A percentile compares a stretch with the other conserved stretches of the same genome.
Conservation (phyloP, 306 rosid genomes). For the Oemleria cerasiformis region DNA sequence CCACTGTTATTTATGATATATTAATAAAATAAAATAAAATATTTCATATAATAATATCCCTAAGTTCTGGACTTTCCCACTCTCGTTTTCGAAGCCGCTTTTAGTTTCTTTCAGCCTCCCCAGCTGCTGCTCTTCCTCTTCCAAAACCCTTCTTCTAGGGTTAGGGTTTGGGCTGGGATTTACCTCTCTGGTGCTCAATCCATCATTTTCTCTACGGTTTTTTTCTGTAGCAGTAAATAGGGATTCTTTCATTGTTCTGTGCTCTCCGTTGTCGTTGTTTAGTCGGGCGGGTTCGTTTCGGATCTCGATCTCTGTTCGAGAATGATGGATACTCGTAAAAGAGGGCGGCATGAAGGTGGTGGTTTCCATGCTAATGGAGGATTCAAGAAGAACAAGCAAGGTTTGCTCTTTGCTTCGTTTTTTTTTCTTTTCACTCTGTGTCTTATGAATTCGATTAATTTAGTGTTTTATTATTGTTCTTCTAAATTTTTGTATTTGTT, state of each 20-base stretch:
- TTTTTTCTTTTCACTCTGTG: not conserved
- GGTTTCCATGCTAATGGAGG: slow-evolving; percentile 21
- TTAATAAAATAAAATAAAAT: not conserved
- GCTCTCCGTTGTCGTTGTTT: not conserved
- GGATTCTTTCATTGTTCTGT: not conserved
- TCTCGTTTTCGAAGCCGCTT: slow-evolving; percentile 13
- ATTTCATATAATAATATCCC: not conserved
- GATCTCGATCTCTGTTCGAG: slow-evolving; percentile 41
- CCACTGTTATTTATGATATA: not conserved
- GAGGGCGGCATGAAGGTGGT: slow-evolving; percentile 23
- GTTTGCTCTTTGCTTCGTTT: slow-evolving; percentile 3
- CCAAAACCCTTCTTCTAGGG: slow-evolving; percentile 38
- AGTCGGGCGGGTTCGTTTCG: slow-evolving; percentile 14
- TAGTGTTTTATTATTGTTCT: not conserved
- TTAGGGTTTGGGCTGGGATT: slow-evolving; percentile 50
- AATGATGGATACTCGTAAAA: slow-evolving; percentile 28
- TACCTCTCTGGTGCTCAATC: not conserved
- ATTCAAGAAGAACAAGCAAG: slow-evolving; percentile 29
- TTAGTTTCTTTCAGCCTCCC: not conserved
- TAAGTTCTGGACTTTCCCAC: slow-evolving; percentile 6
- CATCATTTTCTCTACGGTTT: not conserved
- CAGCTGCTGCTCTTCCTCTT: not conserved
- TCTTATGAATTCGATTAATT: not conserved
- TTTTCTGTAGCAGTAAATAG: not conserved
- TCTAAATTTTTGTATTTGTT: no score